phyloP scores from a whole-genome alignment of 805 yeast species.

The Clavispora phyllophila region DNA sequence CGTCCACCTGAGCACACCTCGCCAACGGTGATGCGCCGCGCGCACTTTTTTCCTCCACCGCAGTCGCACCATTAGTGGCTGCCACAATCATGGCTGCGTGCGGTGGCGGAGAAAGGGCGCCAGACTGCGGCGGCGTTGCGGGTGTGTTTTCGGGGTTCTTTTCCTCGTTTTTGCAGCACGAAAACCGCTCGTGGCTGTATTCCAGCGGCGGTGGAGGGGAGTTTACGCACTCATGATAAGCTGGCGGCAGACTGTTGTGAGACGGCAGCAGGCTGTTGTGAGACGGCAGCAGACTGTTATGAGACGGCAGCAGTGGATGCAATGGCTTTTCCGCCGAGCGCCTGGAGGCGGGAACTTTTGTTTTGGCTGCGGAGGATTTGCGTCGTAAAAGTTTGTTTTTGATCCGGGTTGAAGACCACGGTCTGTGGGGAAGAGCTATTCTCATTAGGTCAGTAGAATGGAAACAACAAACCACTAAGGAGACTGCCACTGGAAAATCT shows the following conservation, averaged over 20 bases:
- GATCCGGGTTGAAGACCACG: background rate
- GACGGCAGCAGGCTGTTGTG: slow-evolving; percentile 8
- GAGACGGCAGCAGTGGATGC: too few species aligned
- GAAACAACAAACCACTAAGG: too few species aligned
- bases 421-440: background rate
- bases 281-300: slow-evolving; percentile 5
- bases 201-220: background rate
- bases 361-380: background rate
- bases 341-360: background rate
- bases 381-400: background rate
- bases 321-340: background rate
- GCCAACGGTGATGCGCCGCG: too few species aligned
- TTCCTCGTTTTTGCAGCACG: background rate
- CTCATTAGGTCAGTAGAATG: background rate
- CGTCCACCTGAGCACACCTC: too few species aligned
- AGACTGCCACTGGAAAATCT: too few species aligned
- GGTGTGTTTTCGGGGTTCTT: too few species aligned
- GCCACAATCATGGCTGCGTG: too few species aligned
- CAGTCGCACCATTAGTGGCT: too few species aligned
- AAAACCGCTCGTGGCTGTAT: background rate
- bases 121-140: too few species aligned
- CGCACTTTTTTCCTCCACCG: too few species aligned
- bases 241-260: slow-evolving; percentile 4
- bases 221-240: slow-evolving; percentile 10
- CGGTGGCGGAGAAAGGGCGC: too few species aligned